Evolutionary conservation across 108 stramenopile species (phyloP).

Genomic region (Cyclotella distinguenda): DNA sequence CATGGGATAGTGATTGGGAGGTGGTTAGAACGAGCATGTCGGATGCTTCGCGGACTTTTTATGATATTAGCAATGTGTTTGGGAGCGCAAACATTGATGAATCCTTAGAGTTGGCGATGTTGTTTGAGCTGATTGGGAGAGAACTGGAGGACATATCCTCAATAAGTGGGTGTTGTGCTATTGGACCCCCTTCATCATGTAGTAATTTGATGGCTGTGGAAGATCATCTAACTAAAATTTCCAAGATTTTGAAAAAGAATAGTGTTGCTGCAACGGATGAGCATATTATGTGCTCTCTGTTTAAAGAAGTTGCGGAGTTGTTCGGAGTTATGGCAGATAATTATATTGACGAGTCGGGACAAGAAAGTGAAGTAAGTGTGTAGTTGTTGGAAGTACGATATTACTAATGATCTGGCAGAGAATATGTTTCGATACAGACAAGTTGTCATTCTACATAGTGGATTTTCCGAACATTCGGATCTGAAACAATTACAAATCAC

Average conservation of each 20-base stretch:
- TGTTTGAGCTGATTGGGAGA: conserved; percentile 38
- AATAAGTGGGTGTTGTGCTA: conserved; percentile 40
- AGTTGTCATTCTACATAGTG: too few species aligned
- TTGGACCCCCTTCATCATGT: conserved; percentile 38
- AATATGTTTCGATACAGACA: too few species aligned
- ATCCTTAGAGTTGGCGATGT: conserved; percentile 31
- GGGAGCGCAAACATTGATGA: conserved; percentile 50
- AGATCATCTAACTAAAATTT: conserved; percentile 35
- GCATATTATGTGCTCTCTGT: conserved; percentile 52
- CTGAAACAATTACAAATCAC: too few species aligned
- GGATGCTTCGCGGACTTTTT: conserved; percentile 29
- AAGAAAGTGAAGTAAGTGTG: conserved; percentile 41
- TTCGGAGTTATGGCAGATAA: conserved; percentile 46
- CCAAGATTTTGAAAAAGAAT: conserved; percentile 51
- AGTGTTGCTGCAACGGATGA: conserved; percentile 50
- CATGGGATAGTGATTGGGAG: conserved; percentile 37
- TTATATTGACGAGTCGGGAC: conserved; percentile 36
- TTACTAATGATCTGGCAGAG: too few species aligned
- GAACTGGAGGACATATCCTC: conserved; percentile 45
- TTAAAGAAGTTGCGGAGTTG: conserved; percentile 50
- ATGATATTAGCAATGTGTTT: conserved; percentile 41
- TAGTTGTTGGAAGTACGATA: too few species aligned
- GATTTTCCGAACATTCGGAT: too few species aligned
- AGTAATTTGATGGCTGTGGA: conserved; percentile 47
- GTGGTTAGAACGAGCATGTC: conserved; percentile 22